phyloP scores from a whole-genome alignment of 2,329 filamentous ascomycete genomes.

The Chrysosporium queenslandicum region DNA sequence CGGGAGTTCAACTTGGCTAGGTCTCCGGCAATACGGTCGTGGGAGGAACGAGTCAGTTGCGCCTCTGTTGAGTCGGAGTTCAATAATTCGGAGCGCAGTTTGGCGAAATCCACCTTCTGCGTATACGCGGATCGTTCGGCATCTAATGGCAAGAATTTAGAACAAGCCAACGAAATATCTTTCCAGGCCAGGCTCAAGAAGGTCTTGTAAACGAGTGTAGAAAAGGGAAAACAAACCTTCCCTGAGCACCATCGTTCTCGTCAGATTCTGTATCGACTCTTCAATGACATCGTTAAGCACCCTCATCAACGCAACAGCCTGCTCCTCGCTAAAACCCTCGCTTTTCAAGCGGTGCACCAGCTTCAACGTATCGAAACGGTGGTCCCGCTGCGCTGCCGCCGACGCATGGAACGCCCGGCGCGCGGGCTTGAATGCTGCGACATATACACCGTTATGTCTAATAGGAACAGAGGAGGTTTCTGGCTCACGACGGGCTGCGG shows the following conservation, averaged over 20 bases:
- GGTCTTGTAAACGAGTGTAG: not conserved
- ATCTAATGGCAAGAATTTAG: slow-evolving; percentile 25
- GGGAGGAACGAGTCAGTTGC: slow-evolving; percentile 74
- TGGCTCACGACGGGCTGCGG: not conserved
- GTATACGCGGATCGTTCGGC: slow-evolving; percentile 50
- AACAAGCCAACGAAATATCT: not conserved
- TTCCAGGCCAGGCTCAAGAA: not conserved
- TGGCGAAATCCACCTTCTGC: slow-evolving; percentile 95
- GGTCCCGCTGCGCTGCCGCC: slow-evolving; percentile 54
- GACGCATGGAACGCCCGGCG: slow-evolving; percentile 51
- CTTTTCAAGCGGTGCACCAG: slow-evolving; percentile 83
- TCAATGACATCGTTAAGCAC: slow-evolving; percentile 94
- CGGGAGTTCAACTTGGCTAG: slow-evolving; percentile 85
- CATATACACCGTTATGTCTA: slow-evolving; percentile 40
- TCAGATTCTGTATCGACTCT: slow-evolving; percentile 95
- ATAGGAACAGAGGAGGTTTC: slow-evolving; percentile 23
- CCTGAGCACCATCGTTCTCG: slow-evolving; percentile 91
- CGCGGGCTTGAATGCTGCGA: slow-evolving; percentile 35
- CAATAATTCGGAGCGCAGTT: slow-evolving; percentile 86
- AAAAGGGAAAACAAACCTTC: slow-evolving; percentile 55
- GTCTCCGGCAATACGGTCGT: slow-evolving; percentile 89
- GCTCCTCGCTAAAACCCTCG: slow-evolving; percentile 91
- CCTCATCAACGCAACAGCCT: slow-evolving; percentile 97
- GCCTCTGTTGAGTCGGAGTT: slow-evolving; percentile 86
- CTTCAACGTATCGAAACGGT: slow-evolving; percentile 97